A percentile compares a stretch with the other conserved stretches of the same genome.
Evolutionary conservation across 148 eudicot species (phyloP).

Genomic region (Rhododendron griersonianum): DNA sequence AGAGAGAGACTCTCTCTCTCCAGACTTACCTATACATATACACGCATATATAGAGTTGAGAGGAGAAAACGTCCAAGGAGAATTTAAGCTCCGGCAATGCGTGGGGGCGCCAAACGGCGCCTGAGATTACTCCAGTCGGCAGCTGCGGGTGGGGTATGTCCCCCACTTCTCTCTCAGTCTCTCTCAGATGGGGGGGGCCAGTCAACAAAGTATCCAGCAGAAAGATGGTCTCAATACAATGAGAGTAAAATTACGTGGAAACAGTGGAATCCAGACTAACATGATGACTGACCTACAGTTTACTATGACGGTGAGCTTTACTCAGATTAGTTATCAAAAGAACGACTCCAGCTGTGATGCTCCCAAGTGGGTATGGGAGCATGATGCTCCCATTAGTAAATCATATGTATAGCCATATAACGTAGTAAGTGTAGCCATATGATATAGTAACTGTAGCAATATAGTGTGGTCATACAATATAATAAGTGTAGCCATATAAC

Average conservation of each 20-base stretch:
- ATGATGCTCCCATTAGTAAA: neutral
- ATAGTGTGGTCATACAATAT: neutral
- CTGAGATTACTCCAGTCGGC: neutral
- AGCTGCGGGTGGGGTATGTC: neutral
- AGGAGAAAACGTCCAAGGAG: neutral
- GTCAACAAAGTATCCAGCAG: neutral
- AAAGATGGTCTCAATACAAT: neutral
- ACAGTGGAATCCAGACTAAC: neutral
- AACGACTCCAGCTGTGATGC: neutral
- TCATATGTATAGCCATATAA: neutral
- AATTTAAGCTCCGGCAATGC: neutral
- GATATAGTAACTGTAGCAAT: neutral
- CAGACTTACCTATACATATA: neutral
- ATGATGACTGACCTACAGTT: neutral
- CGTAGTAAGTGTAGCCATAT: neutral
- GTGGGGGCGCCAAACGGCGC: neutral
- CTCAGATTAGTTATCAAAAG: neutral
- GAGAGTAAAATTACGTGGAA: neutral
- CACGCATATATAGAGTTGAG: neutral
- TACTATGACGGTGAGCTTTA: neutral
- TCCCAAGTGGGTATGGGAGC: neutral
- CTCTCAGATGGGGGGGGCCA: neutral
- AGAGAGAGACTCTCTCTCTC: neutral
- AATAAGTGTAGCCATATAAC: neutral
- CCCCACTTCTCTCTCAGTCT: neutral